phyloP scores from a whole-genome alignment of 495 filamentous ascomycete species.

The Hypoxylon cercidicola region DNA sequence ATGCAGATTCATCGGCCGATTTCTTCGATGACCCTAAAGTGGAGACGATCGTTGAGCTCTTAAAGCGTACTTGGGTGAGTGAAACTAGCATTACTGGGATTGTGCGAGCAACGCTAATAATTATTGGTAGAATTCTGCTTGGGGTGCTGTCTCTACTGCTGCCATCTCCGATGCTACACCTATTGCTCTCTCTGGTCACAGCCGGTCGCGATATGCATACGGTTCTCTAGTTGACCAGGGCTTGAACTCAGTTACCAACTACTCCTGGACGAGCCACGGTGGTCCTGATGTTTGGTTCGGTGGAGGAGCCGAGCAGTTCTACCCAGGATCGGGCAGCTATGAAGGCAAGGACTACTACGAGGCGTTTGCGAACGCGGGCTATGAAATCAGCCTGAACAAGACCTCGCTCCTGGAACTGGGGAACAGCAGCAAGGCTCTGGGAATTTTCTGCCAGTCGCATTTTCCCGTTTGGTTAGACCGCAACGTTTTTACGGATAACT shows the following conservation, averaged over 20 bases:
- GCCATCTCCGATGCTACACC: slow-evolving; percentile 80
- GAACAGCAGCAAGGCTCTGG: slow-evolving; percentile 67
- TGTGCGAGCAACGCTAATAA: slow-evolving; percentile 14
- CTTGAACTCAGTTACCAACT: slow-evolving; percentile 67
- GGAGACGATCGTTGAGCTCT: slow-evolving; percentile 78
- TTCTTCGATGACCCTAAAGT: slow-evolving; percentile 80
- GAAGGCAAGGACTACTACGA: slow-evolving; percentile 72
- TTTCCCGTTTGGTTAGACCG: slow-evolving; percentile 78
- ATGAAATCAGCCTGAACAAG: slow-evolving; percentile 72
- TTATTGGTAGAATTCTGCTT: slow-evolving; percentile 50
- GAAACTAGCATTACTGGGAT: background rate
- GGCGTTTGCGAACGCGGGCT: slow-evolving; percentile 71
- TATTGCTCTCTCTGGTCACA: slow-evolving; percentile 73
- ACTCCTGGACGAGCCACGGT: slow-evolving; percentile 72
- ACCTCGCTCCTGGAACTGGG: slow-evolving; percentile 64
- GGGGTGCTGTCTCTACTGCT: slow-evolving; percentile 70
- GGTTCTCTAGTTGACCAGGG: slow-evolving; percentile 70
- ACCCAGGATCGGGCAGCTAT: slow-evolving; percentile 63
- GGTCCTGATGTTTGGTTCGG: slow-evolving; percentile 80
- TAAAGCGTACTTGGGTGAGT: slow-evolving; percentile 68
- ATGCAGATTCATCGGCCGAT: slow-evolving; percentile 72
- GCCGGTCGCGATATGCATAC: slow-evolving; percentile 68
- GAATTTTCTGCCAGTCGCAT: slow-evolving; percentile 73
- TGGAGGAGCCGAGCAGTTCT: slow-evolving; percentile 78
- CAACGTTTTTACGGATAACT: slow-evolving; percentile 73